Evolutionary conservation across 208 protist species (phyloP).

Genomic region (Leptomonas seymouri): DNA sequence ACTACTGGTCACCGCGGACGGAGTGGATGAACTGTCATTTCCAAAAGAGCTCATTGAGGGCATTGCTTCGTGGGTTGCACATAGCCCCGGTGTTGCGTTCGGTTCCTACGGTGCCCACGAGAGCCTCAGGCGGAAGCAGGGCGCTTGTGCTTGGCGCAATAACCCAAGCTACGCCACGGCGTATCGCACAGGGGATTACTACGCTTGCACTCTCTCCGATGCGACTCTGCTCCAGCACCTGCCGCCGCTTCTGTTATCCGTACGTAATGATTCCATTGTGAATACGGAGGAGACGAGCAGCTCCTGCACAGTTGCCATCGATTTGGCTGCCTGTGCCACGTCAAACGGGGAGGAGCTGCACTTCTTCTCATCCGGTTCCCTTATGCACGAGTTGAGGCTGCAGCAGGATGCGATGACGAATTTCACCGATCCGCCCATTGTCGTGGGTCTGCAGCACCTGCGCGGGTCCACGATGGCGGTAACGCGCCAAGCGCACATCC

Average conservation of each 20-base stretch:
- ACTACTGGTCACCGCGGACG: constrained; percentile 33
- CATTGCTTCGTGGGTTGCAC: constrained; percentile 46
- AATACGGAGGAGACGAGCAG: constrained; percentile 16
- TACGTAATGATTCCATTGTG: constrained; percentile 37
- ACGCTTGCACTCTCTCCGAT: constrained; percentile 14
- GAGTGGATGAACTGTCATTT: constrained; percentile 39
- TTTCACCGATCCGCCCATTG: constrained; percentile 40
- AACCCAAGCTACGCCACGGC: constrained; percentile 5
- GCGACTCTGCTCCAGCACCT: constrained; percentile 14
- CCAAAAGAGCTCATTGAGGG: constrained; percentile 57
- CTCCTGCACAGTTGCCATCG: constrained; percentile 34
- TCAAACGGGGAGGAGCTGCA: constrained; percentile 21
- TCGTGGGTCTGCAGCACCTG: constrained; percentile 56
- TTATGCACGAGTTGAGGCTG: constrained; percentile 18
- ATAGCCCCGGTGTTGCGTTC: not conserved
- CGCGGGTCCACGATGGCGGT: constrained; percentile 44
- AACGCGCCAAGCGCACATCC: constrained; percentile 24
- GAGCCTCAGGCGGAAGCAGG: not conserved
- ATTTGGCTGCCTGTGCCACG: constrained; percentile 30
- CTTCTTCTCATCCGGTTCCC: constrained; percentile 59
- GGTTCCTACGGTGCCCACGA: not conserved
- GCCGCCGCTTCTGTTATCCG: constrained; percentile 40
- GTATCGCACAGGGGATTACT: constrained; percentile 46
- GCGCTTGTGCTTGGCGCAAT: constrained; percentile 27
- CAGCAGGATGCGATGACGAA: not conserved